Evolutionary conservation across 108 stramenopile species (phyloP).

Genomic region (Thalassiosira profunda): DNA sequence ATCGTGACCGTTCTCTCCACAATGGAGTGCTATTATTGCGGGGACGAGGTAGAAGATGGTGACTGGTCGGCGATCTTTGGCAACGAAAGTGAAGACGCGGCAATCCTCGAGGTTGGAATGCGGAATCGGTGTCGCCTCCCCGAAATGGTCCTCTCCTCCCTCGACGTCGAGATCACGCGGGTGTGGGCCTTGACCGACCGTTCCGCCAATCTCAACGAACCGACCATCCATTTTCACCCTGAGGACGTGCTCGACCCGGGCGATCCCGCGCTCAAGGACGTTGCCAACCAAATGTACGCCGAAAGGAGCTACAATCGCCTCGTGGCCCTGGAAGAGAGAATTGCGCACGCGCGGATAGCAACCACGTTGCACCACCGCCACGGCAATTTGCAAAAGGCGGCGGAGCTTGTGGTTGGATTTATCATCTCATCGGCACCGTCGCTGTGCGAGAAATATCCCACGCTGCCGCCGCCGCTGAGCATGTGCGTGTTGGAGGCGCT

Average conservation of each 20-base stretch:
- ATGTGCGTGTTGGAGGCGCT: constrained; percentile 74
- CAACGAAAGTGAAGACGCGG: constrained; percentile 5
- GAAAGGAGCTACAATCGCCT: constrained; percentile 59
- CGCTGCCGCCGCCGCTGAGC: constrained; percentile 71
- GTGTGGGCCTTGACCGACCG: constrained; percentile 64
- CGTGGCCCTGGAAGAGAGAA: constrained; percentile 58
- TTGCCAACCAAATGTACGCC: constrained; percentile 17
- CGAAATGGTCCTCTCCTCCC: constrained; percentile 34
- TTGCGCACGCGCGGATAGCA: constrained; percentile 60
- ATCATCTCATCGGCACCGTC: constrained; percentile 62
- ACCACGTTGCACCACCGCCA: constrained; percentile 41
- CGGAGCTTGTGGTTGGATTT: constrained; percentile 56
- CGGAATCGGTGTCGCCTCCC: constrained; percentile 50
- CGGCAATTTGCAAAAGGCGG: constrained; percentile 39
- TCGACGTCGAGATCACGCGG: constrained; percentile 61
- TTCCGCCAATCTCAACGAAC: constrained; percentile 22
- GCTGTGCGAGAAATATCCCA: constrained; percentile 62
- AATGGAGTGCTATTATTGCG: constrained; percentile 59
- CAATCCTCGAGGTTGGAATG: constrained; percentile 53
- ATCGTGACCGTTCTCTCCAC: constrained; percentile 42
- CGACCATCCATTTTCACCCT: constrained; percentile 47
- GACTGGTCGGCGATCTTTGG: constrained; percentile 39
- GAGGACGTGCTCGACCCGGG: constrained; percentile 13
- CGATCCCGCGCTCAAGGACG: background rate
- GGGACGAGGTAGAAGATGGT: constrained; percentile 28